Conservation (phyloP, 805 yeast genomes). For the Yamadazyma sp. region DNA sequence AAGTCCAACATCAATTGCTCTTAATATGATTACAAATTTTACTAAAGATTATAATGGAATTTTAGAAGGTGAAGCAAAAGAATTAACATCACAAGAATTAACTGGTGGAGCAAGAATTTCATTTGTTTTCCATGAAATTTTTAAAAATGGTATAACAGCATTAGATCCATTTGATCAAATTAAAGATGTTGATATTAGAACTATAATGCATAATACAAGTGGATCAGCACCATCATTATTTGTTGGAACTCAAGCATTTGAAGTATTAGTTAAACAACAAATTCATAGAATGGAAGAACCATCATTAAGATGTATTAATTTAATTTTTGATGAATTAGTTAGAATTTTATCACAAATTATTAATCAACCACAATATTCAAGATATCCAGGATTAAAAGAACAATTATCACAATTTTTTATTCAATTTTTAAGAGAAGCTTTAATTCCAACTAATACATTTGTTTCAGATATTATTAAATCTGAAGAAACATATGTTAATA, state of each 20-base stretch:
- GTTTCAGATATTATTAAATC: constrained; percentile 79
- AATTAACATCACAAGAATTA: constrained; percentile 81
- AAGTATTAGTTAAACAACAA: constrained; percentile 91
- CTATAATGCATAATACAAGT: constrained; percentile 93
- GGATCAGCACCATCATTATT: constrained; percentile 95
- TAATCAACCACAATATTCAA: constrained; percentile 73
- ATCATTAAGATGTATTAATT: constrained; percentile 77
- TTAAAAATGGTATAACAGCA: constrained; percentile 85
- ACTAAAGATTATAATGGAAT: constrained; percentile 88
- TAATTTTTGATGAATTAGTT: constrained; percentile 91
- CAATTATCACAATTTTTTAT: constrained; percentile 78
- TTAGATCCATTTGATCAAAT: constrained; percentile 96
- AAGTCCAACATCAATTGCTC: constrained; percentile 83
- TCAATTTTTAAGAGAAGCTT: constrained; percentile 72
- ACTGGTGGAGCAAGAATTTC: constrained; percentile 98
- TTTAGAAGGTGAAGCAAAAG: constrained; percentile 89
- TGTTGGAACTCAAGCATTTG: constrained; percentile 97
- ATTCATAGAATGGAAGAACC: constrained; percentile 95
- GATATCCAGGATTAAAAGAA: constrained; percentile 90
- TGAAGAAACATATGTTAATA: constrained; percentile 93
- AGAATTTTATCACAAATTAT: constrained; percentile 84
- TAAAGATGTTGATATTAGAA: constrained; percentile 92
- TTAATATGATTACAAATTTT: constrained; percentile 88
- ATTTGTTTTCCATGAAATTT: constrained; percentile 95
- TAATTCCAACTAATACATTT: constrained; percentile 81